A percentile compares a stretch with the other conserved stretches of the same genome.
Conservation (phyloP, 192 early-diverging fungal genomes). For the Helicostylum pulchrum region DNA sequence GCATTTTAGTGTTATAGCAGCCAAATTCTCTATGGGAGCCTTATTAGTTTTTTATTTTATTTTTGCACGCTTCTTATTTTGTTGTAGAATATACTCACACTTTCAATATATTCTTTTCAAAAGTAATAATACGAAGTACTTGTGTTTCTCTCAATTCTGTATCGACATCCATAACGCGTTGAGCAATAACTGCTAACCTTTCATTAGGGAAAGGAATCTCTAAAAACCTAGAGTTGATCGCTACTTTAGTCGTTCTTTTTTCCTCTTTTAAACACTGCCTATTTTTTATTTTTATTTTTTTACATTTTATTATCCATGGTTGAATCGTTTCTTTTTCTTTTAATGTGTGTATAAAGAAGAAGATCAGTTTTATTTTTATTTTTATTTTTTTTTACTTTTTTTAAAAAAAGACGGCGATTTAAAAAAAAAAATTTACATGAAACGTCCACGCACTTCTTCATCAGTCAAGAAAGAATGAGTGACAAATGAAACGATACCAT, state of each 20-base stretch:
- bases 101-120: slow-evolving; percentile 27
- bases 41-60: neutral
- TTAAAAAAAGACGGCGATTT: slow-evolving; percentile 48
- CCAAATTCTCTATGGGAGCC: slow-evolving; percentile 33
- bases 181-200: slow-evolving; percentile 41
- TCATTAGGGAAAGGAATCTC: slow-evolving; percentile 42
- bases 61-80: neutral
- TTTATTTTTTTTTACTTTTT: too few species aligned
- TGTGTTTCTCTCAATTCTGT: slow-evolving; percentile 44
- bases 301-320: neutral
- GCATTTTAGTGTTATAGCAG: slow-evolving; percentile 33
- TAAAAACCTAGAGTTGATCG: slow-evolving; percentile 19
- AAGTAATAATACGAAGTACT: slow-evolving; percentile 31
- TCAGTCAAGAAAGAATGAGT: slow-evolving; percentile 4
- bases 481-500: slow-evolving; percentile 25
- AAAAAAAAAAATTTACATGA: slow-evolving; percentile 90
- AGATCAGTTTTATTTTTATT: too few species aligned
- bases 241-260: neutral
- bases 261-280: neutral
- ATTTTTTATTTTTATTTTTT: neutral
- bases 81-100: slow-evolving; percentile 33
- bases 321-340: neutral
- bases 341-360: too few species aligned
- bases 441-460: slow-evolving; percentile 81
- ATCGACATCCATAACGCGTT: slow-evolving; percentile 40